These are phyloP conservation scores for Cyphellophora europaea DNA, from an alignment of 2,329 filamentous ascomycete species.

Conservation along the genomic window DNA sequence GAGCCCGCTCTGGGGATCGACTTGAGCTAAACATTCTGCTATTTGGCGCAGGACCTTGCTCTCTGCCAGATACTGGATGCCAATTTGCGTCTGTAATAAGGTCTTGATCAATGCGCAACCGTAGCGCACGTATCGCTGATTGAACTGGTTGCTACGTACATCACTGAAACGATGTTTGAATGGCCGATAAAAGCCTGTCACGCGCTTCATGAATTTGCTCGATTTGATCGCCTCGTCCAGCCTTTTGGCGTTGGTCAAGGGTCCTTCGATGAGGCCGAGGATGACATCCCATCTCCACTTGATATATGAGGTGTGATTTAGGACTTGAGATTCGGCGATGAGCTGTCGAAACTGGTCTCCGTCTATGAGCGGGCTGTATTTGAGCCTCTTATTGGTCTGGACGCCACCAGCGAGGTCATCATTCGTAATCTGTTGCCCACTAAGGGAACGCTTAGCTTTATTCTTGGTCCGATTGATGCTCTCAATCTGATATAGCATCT, in stretches of 20 bases:
- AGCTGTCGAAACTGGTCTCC: slow-evolving; percentile 53
- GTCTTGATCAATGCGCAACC: slow-evolving; percentile 84
- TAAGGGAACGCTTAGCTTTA: slow-evolving; percentile 38
- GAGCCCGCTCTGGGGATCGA: slow-evolving; percentile 66
- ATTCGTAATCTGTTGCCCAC: slow-evolving; percentile 31
- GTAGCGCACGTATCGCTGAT: slow-evolving; percentile 85
- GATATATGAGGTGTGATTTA: slow-evolving; percentile 78
- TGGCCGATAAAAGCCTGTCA: slow-evolving; percentile 89
- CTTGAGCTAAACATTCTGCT: slow-evolving; percentile 89
- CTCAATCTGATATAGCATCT: slow-evolving; percentile 95
- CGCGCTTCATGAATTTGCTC: slow-evolving; percentile 90
- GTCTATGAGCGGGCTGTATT: slow-evolving; percentile 53
- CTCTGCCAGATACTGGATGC: slow-evolving; percentile 73
- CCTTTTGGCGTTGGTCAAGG: slow-evolving; percentile 79
- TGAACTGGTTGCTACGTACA: slow-evolving; percentile 79
- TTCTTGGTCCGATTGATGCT: slow-evolving; percentile 91
- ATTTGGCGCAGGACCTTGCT: slow-evolving; percentile 91
- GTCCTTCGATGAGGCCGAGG: slow-evolving; percentile 82
- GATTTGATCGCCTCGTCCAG: slow-evolving; percentile 90
- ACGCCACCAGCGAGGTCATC: slow-evolving; percentile 18
- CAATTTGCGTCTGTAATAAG: slow-evolving; percentile 75
- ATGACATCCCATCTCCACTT: slow-evolving; percentile 99
- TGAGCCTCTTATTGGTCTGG: slow-evolving; percentile 41
- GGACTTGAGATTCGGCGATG: slow-evolving; percentile 65
- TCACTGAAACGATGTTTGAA: slow-evolving; percentile 96